Conservation (phyloP, 1,284 basidiomycete genomes). For the Phellinidium pouzarii region DNA sequence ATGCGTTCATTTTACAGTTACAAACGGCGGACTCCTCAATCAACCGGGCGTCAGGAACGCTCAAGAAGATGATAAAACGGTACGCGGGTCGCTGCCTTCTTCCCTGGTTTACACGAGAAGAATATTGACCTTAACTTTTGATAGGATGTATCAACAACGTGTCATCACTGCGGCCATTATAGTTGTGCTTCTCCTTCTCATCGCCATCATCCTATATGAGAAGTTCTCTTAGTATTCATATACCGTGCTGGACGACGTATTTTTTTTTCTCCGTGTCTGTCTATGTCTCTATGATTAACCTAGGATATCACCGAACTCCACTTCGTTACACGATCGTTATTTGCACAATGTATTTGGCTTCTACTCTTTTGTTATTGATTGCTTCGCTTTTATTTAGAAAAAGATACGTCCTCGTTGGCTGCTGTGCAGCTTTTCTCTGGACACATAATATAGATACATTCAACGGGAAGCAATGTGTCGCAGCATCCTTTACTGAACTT, state of each 20-base stretch:
- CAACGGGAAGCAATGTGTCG: no score
- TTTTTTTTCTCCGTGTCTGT: background rate
- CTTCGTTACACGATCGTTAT: background rate
- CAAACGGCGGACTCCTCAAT: constrained; percentile 66
- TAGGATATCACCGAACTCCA: background rate
- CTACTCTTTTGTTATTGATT: background rate
- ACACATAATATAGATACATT: no score
- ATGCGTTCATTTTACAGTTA: constrained; percentile 35
- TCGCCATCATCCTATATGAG: constrained; percentile 64
- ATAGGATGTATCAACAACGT: constrained; percentile 78
- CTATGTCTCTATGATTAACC: constrained; percentile 5
- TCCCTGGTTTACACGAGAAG: background rate
- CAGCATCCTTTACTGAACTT: background rate
- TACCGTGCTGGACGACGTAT: background rate
- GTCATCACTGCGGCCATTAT: constrained; percentile 67
- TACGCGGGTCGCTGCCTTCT: constrained; percentile 28
- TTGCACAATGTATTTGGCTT: background rate
- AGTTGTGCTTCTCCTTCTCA: constrained; percentile 60
- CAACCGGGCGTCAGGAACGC: constrained; percentile 64
- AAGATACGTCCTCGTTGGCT: no score
- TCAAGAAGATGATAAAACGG: constrained; percentile 76
- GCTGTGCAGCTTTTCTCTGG: no score
- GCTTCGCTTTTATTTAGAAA: no score
- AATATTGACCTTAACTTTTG: background rate
- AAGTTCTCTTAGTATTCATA: constrained; percentile 42